Evolutionary conservation across 2,329 filamentous ascomycete species (phyloP), one percentile per base, ranked within the genome.

Genomic region (Cryphonectria nitschkei): DNA sequence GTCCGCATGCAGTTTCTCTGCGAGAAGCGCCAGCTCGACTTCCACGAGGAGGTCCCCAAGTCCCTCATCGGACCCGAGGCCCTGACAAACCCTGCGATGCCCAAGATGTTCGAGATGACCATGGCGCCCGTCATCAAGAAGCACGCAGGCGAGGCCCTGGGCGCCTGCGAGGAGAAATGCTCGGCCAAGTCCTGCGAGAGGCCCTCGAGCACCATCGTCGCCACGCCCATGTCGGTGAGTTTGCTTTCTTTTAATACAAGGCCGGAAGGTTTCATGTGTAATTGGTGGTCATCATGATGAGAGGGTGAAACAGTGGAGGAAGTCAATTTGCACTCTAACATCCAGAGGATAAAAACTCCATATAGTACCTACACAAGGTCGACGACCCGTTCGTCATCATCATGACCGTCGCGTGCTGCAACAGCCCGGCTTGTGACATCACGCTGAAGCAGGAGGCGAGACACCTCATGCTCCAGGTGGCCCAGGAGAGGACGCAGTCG

Each of bases 161-260:
- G 66, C 52, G 71, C 71, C 26, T 72, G 71, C 11, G 71, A 72
- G 62, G 71, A 70, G 56, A 72, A 72, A 66, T 72, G 71, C 65
- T 70, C 68, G 13, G 34, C 65, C 32, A 70, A 72, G 62, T 46
- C 29, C 26, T 72, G 71, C 56, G 34, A 68, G 14, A 52, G 46
- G 46, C 54, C 67, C 22, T 41, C 71, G 19, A 60, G 62, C 52
- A 72, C 68, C n/a, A 62, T 72, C 29, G 71, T 72, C 13, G 71
- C 71, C 52, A 72, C 71, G 37, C 71, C 71, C 56, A 72, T 72
- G 71, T 72, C 71, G 68, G 71, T 72, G 67, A 66, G 71, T 72
- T n/a, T 61, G n/a, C 11, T 34, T 26, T 65, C 22, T 56, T 66
- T n/a, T 29, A 26, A 26, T 26, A 26, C 54, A 11, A 14, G 14